A percentile compares a stretch with the other conserved stretches of the same genome.
Conservation (phyloP, 768 basidiomycete genomes). For the Suillus americanus region DNA sequence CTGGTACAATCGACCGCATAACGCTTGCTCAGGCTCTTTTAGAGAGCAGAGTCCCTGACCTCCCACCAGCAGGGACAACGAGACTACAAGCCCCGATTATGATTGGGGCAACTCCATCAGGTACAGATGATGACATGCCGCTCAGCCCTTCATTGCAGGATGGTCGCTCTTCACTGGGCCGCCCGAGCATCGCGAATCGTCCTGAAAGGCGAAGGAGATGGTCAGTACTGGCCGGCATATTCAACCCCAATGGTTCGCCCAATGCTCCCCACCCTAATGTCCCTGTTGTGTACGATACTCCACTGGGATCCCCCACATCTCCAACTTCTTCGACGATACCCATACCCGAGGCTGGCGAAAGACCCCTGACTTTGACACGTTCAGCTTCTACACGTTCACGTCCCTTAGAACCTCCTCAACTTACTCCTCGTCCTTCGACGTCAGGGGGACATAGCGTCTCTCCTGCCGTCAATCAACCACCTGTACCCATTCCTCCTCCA, state of each 20-base stretch:
- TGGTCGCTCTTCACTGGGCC: slow-evolving; percentile 31
- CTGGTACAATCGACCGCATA: slow-evolving; percentile 55
- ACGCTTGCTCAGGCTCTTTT: slow-evolving; percentile 71
- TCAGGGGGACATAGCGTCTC: slow-evolving; percentile 29
- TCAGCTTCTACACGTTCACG: slow-evolving; percentile 25
- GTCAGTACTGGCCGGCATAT: slow-evolving; percentile 62
- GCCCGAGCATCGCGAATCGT: slow-evolving; percentile 29
- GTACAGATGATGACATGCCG: slow-evolving; percentile 43
- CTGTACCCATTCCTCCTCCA: slow-evolving; percentile 26
- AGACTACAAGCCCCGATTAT: slow-evolving; percentile 71
- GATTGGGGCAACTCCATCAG: slow-evolving; percentile 44
- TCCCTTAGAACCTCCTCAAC: slow-evolving; percentile 13
- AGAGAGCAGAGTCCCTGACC: slow-evolving; percentile 75
- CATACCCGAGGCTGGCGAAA: slow-evolving; percentile 17
- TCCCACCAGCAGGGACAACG: slow-evolving; percentile 68
- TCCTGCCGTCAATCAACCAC: slow-evolving; percentile 19
- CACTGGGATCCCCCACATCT: slow-evolving; percentile 19
- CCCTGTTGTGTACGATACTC: slow-evolving; percentile 19
- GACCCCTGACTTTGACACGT: slow-evolving; percentile 23
- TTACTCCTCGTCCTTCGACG: slow-evolving; percentile 33
- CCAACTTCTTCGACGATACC: slow-evolving; percentile 16
- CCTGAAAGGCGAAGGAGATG: slow-evolving; percentile 57
- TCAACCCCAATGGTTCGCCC: slow-evolving; percentile 27
- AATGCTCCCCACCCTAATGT: slow-evolving; percentile 28
- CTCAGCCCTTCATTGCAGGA: slow-evolving; percentile 51